Percentiles rank a stretch among this genome's conserved stretches.
These are phyloP conservation scores for Lactarius sanguifluus DNA, from an alignment of 768 basidiomycete genomes.

Conservation along the genomic window DNA sequence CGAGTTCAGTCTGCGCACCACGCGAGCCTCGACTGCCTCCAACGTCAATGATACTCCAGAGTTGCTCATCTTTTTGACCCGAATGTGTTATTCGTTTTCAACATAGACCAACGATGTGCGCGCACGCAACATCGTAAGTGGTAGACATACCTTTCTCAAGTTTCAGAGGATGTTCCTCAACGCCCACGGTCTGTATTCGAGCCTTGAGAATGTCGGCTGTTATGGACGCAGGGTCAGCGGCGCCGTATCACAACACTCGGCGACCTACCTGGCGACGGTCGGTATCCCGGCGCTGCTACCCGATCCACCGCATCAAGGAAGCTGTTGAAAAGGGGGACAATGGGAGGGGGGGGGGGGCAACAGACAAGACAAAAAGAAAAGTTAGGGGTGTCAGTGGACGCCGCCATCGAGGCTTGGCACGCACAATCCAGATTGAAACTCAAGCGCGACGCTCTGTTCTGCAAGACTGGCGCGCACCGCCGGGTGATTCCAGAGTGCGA, in stretches of 20 bases:
- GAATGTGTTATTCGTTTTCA: slow-evolving; percentile 1
- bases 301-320: slow-evolving; percentile 58
- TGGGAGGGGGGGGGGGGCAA: background rate
- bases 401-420: slow-evolving; percentile 33
- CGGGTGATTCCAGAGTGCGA: slow-evolving; percentile 51
- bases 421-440: slow-evolving; percentile 64
- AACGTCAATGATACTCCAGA: slow-evolving; percentile 69
- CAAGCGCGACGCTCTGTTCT: slow-evolving; percentile 46
- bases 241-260: background rate
- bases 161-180: slow-evolving; percentile 59
- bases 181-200: slow-evolving; percentile 60
- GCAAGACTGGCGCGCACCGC: slow-evolving; percentile 45
- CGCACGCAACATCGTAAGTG: slow-evolving; percentile 18
- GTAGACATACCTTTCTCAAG: slow-evolving; percentile 44
- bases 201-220: slow-evolving; percentile 64
- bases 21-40: slow-evolving; percentile 59
- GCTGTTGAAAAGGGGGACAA: slow-evolving; percentile 37
- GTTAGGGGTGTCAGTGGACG: background rate
- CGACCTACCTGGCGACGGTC: slow-evolving; percentile 48
- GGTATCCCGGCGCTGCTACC: slow-evolving; percentile 50
- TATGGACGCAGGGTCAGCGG: background rate
- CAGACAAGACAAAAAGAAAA: background rate
- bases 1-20: slow-evolving; percentile 38
- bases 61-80: slow-evolving; percentile 37
- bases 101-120: background rate